Base-by-base conservation (phyloP, 495 filamentous ascomycete species). In the Ramalina intermedia region DNA sequence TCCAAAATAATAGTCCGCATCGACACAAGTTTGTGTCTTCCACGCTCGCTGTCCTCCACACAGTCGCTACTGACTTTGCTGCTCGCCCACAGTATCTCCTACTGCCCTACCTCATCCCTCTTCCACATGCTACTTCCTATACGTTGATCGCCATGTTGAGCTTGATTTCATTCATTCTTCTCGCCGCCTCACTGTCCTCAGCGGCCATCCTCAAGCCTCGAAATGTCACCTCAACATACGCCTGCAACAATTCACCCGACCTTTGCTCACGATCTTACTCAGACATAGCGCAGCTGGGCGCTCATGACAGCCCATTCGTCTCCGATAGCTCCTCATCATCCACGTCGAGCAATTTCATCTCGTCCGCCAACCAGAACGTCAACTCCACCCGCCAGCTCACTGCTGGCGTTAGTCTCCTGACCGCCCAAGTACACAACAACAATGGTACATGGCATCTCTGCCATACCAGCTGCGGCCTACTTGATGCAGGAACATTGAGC, bases 361-460 rank as follows among this genome's bases (percentile, higher is more conserved):
- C 72, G 21, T 47, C 74, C 18, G 68, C 74, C 13, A 79, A 86
- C 56, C 84, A 87, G 64, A 74, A 63, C n/a, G 49, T 55, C 12
- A 81, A 85, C 58, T 81, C 79, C n/a, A 78, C 76, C n/a, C 65
- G 75, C 3, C 80, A 84, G 40, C 71, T 87, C 16, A 71, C 74
- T 37, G 80, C 80, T 8, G 84, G 84, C 13, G 74, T 87, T 44
- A 78, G 84, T 7, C 64, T 89, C 23, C 68, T 89, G 11, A 75
- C 82, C 42, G 82, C 70, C 2, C 83, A 89, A 63, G 76, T 86
- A 17, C 82, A 89, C 65, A 63, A 74, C 42, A 54, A 58, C 43
- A 65, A 75, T 49, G 72, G 70, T 8, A 66, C 70, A 42, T 76
- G 80, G 60, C 67, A 72, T 33, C 62, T 89, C 37, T 87, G 84